Percentiles rank a stretch among this genome's conserved stretches.
Conservation (phyloP, 768 basidiomycete genomes). For the Hysterangium stoloniferum region DNA sequence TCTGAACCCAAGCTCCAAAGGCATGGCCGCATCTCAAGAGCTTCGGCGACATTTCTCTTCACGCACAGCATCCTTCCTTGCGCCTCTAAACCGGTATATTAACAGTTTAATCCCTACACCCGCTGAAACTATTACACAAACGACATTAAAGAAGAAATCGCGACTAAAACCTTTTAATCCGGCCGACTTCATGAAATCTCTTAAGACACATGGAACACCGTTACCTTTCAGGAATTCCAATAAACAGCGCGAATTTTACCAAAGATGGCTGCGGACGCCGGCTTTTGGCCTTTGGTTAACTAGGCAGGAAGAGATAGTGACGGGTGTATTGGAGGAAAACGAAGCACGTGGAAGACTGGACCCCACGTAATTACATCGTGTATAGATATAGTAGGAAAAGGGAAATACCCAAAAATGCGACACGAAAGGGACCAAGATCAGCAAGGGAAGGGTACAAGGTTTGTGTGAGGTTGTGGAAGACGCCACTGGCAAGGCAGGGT, state of each 20-base stretch:
- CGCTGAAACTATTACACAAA: constrained; percentile 31
- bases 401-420: too few species aligned
- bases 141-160: constrained; percentile 22
- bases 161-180: constrained; percentile 62
- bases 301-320: constrained; percentile 64
- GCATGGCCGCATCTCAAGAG: constrained; percentile 45
- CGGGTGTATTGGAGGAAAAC: constrained; percentile 35
- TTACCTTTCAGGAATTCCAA: constrained; percentile 66
- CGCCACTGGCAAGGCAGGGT: neutral
- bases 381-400: too few species aligned
- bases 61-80: constrained; percentile 77
- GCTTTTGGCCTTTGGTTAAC: constrained; percentile 78
- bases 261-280: constrained; percentile 66
- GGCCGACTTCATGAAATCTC: constrained; percentile 59
- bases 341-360: neutral
- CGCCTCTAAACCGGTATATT: constrained; percentile 88
- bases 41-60: constrained; percentile 79
- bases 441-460: too few species aligned
- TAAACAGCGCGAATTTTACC: constrained; percentile 68
- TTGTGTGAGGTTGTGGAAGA: too few species aligned
- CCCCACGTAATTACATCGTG: neutral
- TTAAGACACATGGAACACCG: constrained; percentile 61
- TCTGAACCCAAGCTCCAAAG: too few species aligned
- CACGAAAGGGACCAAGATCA: too few species aligned
- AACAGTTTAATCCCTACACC: constrained; percentile 77